phyloP scores from a whole-genome alignment of 176 grass and related monocot genomes.

The Canna indica region DNA sequence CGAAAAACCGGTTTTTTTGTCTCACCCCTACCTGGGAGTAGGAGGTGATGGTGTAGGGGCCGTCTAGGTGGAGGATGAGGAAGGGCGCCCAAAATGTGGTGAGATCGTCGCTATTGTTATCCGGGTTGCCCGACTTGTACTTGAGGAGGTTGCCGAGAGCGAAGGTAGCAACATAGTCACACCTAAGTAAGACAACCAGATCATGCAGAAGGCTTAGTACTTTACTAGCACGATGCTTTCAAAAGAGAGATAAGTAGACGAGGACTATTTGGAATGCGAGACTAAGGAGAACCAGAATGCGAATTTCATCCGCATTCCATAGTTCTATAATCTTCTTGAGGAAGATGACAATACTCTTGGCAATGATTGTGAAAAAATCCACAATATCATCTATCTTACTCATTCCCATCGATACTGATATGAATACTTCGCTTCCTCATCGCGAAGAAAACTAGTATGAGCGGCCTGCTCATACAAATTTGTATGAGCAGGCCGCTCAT shows the following conservation, averaged over 20 bases:
- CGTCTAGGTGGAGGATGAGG: slow-evolving; percentile 32
- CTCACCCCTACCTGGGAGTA: slow-evolving; percentile 27
- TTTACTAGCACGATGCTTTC: background rate
- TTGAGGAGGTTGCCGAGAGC: too few relatives aligned
- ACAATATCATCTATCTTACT: too few relatives aligned
- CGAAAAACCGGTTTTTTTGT: too few relatives aligned
- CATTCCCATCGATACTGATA: too few relatives aligned
- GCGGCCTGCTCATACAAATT: too few relatives aligned
- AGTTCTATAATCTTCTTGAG: background rate
- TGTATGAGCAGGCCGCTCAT: too few relatives aligned
- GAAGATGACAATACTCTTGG: too few relatives aligned
- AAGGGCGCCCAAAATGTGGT: slow-evolving; percentile 32
- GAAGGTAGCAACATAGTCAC: too few relatives aligned
- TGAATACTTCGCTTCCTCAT: too few relatives aligned
- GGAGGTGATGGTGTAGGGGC: slow-evolving; percentile 26
- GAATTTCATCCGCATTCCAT: slow-evolving; percentile 22
- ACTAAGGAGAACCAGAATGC: slow-evolving; percentile 17
- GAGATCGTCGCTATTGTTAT: background rate
- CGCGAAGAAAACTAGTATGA: too few relatives aligned
- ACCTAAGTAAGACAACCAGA: slow-evolving; percentile 23
- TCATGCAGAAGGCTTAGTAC: background rate
- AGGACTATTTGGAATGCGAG: slow-evolving; percentile 14
- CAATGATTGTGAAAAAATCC: too few relatives aligned
- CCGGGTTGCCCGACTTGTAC: slow-evolving; percentile 3
- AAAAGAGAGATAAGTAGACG: background rate